Percentiles rank a stretch among this genome's conserved stretches.
phyloP scores from a whole-genome alignment of 2,329 filamentous ascomycete species.

The Fusarium algeriense region DNA sequence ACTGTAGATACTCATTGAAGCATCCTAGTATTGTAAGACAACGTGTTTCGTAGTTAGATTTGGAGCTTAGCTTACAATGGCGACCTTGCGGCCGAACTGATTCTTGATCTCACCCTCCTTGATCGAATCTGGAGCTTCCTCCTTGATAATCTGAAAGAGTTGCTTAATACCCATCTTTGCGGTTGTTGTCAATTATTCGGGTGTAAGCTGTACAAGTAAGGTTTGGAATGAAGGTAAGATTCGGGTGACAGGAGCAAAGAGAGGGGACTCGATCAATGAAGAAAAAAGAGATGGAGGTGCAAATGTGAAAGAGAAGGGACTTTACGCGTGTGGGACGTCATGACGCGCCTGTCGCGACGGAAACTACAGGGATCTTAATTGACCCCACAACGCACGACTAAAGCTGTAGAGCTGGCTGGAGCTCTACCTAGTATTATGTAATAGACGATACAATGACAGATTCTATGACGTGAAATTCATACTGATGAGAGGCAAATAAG shows the following conservation, averaged over 20 bases:
- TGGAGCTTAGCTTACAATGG: constrained; percentile 77
- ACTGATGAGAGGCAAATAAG: not conserved
- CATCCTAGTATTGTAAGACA: constrained; percentile 51
- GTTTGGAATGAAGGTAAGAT: not conserved
- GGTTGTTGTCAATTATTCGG: not conserved
- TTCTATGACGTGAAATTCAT: not conserved
- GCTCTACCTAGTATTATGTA: not conserved
- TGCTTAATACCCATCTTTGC: constrained; percentile 75
- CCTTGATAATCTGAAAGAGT: constrained; percentile 84
- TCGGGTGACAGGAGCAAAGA: not conserved
- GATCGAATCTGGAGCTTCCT: constrained; percentile 94
- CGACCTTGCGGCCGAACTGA: constrained; percentile 97
- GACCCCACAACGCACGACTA: constrained; percentile 42
- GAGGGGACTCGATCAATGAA: not conserved
- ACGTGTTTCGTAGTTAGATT: not conserved
- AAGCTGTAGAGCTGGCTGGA: not conserved
- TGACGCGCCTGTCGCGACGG: constrained; percentile 49
- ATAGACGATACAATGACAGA: not conserved
- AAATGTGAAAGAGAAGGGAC: constrained; percentile 33
- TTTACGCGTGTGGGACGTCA: constrained; percentile 45
- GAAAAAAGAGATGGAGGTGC: constrained; percentile 8
- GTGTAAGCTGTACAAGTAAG: not conserved
- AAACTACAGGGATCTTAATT: constrained; percentile 50
- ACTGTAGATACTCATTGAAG: constrained; percentile 98
- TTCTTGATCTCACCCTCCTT: constrained; percentile 99